These are phyloP conservation scores for Sextonia rubra DNA, from an alignment of 164 flowering plant genomes.

Conservation along the genomic window DNA sequence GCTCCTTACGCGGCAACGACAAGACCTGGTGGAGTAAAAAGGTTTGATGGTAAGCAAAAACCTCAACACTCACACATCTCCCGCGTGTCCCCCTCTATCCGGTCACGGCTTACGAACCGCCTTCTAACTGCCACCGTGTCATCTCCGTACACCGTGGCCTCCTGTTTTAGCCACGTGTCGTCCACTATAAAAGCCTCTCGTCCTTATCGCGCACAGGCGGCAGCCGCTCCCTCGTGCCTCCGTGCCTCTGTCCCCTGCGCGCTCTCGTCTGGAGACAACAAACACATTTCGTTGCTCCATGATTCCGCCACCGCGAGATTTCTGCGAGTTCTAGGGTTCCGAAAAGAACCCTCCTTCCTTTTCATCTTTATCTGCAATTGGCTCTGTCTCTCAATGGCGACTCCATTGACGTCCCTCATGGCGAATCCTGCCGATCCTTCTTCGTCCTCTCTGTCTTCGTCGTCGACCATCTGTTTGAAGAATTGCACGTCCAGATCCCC, in stretches of 20 bases:
- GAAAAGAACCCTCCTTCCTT: neutral
- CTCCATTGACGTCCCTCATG: conserved; percentile 42
- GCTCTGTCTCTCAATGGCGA: too few species aligned
- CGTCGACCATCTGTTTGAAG: conserved; percentile 24
- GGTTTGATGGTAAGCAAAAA: too few species aligned
- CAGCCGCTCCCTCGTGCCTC: conserved; percentile 5
- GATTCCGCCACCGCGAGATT: neutral
- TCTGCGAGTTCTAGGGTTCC: conserved; percentile 14
- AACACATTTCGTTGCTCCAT: conserved; percentile 12
- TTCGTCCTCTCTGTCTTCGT: conserved; percentile 7
- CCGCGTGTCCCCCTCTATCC: neutral
- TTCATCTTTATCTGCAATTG: neutral
- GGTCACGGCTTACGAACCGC: too few species aligned
- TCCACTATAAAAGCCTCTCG: conserved; percentile 5
- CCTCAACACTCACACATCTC: neutral
- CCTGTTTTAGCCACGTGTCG: conserved; percentile 17
- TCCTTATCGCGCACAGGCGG: conserved; percentile 15
- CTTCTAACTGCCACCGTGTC: neutral
- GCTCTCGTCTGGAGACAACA: neutral
- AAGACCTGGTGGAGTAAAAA: too few species aligned
- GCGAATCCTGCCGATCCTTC: conserved; percentile 35
- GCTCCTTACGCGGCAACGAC: too few species aligned
- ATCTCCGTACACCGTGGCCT: neutral
- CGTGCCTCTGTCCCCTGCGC: neutral
- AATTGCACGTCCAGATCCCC: conserved; percentile 44